phyloP scores from a whole-genome alignment of 2,329 filamentous ascomycete genomes.

The Fusarium pseudonygamai region DNA sequence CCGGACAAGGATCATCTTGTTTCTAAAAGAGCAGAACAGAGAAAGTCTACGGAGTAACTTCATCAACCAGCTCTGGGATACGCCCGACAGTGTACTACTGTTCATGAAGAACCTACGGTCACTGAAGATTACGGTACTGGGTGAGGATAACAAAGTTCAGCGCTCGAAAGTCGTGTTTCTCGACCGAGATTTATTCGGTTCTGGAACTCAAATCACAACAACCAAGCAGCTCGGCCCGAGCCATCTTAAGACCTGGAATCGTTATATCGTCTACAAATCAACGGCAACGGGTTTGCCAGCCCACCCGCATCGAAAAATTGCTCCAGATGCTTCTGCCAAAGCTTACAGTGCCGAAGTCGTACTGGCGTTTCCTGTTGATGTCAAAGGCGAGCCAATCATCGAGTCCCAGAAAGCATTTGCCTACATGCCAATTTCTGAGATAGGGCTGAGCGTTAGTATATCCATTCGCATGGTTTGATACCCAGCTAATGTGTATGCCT shows the following conservation, averaged over 20 bases:
- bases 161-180: neutral
- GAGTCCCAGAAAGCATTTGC: neutral
- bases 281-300: neutral
- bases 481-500: neutral
- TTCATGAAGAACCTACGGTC: neutral
- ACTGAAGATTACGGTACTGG: neutral
- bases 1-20: neutral
- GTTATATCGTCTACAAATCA: neutral
- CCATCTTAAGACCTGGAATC: neutral
- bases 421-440: neutral
- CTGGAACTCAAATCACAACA: neutral
- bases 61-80: neutral
- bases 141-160: neutral
- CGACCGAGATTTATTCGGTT: neutral
- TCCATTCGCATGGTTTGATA: rapidly evolving
- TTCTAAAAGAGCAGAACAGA: neutral
- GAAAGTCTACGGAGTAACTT: rapidly evolving
- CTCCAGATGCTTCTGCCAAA: rapidly evolving
- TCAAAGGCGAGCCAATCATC: neutral
- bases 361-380: neutral
- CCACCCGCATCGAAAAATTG: neutral
- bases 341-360: neutral
- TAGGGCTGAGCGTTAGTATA: neutral
- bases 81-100: neutral
- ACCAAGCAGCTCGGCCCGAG: neutral